Evolutionary conservation across 2,329 filamentous ascomycete genomes (phyloP).

Genomic region (Trichoderma atrobrunneum): DNA sequence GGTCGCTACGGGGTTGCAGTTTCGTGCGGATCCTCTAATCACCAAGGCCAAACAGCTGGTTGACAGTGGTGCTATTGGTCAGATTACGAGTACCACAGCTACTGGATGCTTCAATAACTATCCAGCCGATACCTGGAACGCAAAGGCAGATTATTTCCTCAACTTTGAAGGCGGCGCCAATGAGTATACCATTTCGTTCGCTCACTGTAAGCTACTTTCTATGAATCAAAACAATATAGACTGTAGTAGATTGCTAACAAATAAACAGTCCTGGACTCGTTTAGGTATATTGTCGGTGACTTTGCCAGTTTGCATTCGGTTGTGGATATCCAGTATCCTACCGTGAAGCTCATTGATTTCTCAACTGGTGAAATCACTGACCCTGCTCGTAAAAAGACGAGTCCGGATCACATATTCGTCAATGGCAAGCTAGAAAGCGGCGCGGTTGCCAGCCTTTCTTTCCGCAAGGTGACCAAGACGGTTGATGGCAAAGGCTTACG

Average conservation of each 20-base stretch:
- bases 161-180: conserved; percentile 26
- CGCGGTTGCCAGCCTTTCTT: conserved; percentile 30
- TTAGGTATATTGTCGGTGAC: background rate
- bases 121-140: conserved; percentile 21
- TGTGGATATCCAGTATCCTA: conserved; percentile 26
- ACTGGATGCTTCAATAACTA: background rate
- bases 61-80: conserved; percentile 11
- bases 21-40: conserved; percentile 39
- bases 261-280: conserved; percentile 22
- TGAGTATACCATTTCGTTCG: conserved; percentile 25
- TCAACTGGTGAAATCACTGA: conserved; percentile 25
- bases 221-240: no score
- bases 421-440: conserved; percentile 33
- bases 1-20: conserved; percentile 44
- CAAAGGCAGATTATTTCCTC: conserved; percentile 25
- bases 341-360: conserved; percentile 25
- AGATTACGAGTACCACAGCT: background rate
- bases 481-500: conserved; percentile 27
- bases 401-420: conserved; percentile 34
- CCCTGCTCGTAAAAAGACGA: conserved; percentile 26
- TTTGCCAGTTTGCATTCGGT: conserved; percentile 21
- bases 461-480: conserved; percentile 9
- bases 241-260: background rate
- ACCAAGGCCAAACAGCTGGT: conserved; percentile 21
- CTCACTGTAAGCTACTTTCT: conserved; percentile 11